Evolutionary conservation across 2,329 filamentous ascomycete species (phyloP), one percentile per base, ranked within the genome.

Genomic region (Hansfordia pulvinata): DNA sequence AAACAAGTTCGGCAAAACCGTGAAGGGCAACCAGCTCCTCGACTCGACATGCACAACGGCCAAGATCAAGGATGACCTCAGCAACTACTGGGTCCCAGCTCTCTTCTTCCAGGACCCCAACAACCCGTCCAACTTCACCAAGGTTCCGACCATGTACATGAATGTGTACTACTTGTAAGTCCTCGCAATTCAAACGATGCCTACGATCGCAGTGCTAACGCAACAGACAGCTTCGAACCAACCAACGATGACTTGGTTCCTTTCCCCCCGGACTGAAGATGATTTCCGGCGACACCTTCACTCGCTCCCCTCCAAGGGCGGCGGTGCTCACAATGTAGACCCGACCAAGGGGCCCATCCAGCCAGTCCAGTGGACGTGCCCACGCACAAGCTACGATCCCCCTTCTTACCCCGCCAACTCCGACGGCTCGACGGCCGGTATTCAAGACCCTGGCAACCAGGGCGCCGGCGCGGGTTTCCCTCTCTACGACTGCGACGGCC

Each of bases 131-230:
- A 64, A 62, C 27, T 70, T 82, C 38, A 68, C 74, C 48, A 61
- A 65, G 19, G 79, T 85, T 11, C 61, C 72, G 23, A 54, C 79
- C 34, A 74, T 76, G 42, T 82, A 82, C 46, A 74, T 77, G 67
- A 75, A 76, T 42, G 68, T 69, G 34, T 90, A 90, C 59, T 86
- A 88, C 55, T 75, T 78, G n/a, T n/a, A n/a, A n/a, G n/a, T n/a
- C n/a, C n/a, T n/a, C n/a, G n/a, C n/a, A n/a, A n/a, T n/a, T n/a
- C n/a, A n/a, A 27, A 6, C 17, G 11, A 19, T 21, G 8, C 10
- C 4, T 20, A 13, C 17, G 13, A 23, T 26, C 10, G 25, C n/a
- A 25, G 15, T 36, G 34, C 33, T 52, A 49, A 48, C 39, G 50
- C 28, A 30, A 37, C 25, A 37, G 40, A 5, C 36, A 58, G 62